phyloP scores from a whole-genome alignment of 2,329 filamentous ascomycete genomes.

The Arthrinium phaeospermum region DNA sequence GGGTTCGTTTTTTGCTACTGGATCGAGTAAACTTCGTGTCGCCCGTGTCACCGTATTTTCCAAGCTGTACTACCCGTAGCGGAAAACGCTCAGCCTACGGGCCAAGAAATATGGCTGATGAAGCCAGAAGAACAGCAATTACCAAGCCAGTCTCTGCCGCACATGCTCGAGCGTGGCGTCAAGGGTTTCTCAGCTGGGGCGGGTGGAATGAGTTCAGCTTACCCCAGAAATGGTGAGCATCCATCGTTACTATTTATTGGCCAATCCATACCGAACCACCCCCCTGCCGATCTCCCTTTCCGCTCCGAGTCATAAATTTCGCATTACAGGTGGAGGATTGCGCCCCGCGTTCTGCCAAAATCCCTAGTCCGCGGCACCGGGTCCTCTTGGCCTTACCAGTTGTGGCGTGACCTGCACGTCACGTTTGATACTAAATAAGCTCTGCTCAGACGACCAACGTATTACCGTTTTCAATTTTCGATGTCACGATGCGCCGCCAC shows the following conservation, averaged over 20 bases:
- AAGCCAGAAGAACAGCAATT: not conserved
- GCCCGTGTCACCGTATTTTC: not conserved
- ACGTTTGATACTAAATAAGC: too few relatives aligned
- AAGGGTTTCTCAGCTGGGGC: not conserved
- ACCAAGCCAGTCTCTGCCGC: not conserved
- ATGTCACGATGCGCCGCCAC: not conserved
- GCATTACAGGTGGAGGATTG: not conserved
- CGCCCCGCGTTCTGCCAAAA: not conserved
- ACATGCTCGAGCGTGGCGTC: not conserved
- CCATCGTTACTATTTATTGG: not conserved
- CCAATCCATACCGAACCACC: not conserved
- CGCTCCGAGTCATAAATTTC: not conserved
- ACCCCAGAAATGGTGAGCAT: not conserved
- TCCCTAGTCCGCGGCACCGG: not conserved
- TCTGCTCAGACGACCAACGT: not conserved
- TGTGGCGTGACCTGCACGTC: not conserved
- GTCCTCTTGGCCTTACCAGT: not conserved
- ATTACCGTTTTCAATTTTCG: not conserved
- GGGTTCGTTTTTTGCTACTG: not conserved
- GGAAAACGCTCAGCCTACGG: not conserved
- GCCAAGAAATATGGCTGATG: not conserved
- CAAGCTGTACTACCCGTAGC: not conserved
- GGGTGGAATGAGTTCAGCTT: not conserved
- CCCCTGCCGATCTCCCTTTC: not conserved
- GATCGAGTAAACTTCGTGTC: not conserved